Percentiles rank a stretch among this genome's conserved stretches.
Evolutionary conservation across 78 protist genomes (phyloP).

Genomic region (Dictyostelium firmibasis): DNA sequence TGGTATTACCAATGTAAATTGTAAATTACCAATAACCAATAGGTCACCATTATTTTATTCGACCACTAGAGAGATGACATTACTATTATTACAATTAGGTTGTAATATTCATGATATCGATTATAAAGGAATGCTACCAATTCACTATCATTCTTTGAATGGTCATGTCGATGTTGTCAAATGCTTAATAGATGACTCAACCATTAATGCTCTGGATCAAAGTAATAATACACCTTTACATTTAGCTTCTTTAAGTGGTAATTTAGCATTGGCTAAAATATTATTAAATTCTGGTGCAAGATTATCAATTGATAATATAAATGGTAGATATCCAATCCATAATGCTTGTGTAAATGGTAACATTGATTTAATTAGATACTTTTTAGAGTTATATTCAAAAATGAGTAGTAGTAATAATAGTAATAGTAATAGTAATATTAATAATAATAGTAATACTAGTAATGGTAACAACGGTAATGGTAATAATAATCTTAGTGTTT

Average conservation of each 20-base stretch:
- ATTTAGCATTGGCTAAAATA: slow-evolving; percentile 9
- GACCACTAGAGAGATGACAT: slow-evolving; percentile 16
- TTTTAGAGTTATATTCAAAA: slow-evolving; percentile 18
- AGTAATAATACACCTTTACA: slow-evolving; percentile 55
- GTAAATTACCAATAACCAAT: slow-evolving; percentile 1
- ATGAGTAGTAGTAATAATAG: not conserved
- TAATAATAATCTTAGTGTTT: not conserved
- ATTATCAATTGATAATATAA: not conserved
- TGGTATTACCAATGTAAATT: not conserved
- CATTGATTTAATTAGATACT: slow-evolving; percentile 27
- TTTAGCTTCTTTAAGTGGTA: slow-evolving; percentile 56
- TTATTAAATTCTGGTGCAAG: slow-evolving; percentile 59
- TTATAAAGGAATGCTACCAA: slow-evolving; percentile 39
- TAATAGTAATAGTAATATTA: not conserved
- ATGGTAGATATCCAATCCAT: slow-evolving; percentile 49
- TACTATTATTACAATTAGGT: slow-evolving; percentile 21
- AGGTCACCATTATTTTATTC: slow-evolving; percentile 21
- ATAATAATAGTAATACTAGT: not conserved
- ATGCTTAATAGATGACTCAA: slow-evolving; percentile 53
- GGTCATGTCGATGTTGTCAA: slow-evolving; percentile 65
- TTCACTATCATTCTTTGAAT: slow-evolving; percentile 32
- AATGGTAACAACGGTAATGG: not conserved
- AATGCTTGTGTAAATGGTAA: slow-evolving; percentile 50
- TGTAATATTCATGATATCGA: slow-evolving; percentile 18
- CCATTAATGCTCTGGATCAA: slow-evolving; percentile 43